These are phyloP conservation scores for Pseudomonodictys pantanalensis DNA, from an alignment of 495 filamentous ascomycete species.

Conservation along the genomic window DNA sequence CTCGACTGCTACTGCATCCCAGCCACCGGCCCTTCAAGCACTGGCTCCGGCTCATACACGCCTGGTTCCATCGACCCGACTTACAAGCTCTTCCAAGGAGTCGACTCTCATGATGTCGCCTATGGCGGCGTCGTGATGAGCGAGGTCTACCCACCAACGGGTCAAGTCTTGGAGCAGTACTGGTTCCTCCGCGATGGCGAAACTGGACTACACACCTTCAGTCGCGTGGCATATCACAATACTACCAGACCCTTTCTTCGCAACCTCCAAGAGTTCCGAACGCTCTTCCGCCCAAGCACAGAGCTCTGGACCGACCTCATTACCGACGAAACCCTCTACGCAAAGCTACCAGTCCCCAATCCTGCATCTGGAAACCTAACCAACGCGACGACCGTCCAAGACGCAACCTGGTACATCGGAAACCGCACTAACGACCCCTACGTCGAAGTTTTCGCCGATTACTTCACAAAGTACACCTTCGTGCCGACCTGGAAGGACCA, in stretches of 20 bases:
- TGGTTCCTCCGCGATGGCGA: constrained; percentile 58
- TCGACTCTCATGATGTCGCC: constrained; percentile 47
- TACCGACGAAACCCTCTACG: constrained; percentile 51
- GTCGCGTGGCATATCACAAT: constrained; percentile 54
- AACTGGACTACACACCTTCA: constrained; percentile 56
- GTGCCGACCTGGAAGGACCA: constrained; percentile 53
- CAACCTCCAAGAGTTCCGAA: constrained; percentile 56
- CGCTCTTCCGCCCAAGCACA: constrained; percentile 55
- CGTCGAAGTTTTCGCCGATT: constrained; percentile 51
- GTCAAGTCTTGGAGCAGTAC: constrained; percentile 55
- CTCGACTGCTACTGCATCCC: constrained; percentile 60
- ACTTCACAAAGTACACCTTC: constrained; percentile 61
- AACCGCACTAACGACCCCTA: constrained; percentile 50
- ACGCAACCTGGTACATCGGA: constrained; percentile 56
- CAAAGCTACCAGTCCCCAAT: constrained; percentile 49
- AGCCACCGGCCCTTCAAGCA: neutral
- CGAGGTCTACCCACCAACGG: constrained; percentile 51
- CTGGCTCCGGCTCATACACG: constrained; percentile 50
- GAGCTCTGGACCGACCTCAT: constrained; percentile 56
- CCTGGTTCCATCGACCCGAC: constrained; percentile 48
- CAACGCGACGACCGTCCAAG: constrained; percentile 51
- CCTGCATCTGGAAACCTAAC: constrained; percentile 36
- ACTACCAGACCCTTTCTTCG: constrained; percentile 51
- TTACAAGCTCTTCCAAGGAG: constrained; percentile 49
- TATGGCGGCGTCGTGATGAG: constrained; percentile 54